Base-by-base conservation (phyloP, 345 rosid genomes). In the Isatis tinctoria region DNA sequence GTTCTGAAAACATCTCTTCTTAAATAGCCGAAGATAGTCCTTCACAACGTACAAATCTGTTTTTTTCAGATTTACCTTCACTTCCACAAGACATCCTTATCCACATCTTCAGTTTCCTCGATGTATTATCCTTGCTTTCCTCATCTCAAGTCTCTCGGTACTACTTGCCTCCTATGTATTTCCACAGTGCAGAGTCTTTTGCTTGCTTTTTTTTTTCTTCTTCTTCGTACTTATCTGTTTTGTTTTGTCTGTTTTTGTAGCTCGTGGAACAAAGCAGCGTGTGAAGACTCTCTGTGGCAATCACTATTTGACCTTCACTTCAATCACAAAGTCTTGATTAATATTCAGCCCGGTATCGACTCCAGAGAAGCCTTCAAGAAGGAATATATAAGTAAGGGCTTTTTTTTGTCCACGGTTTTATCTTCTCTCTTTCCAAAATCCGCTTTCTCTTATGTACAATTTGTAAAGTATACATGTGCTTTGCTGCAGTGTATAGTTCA, bases 211-310 rank as follows among this genome's bases (percentile, higher is more conserved):
- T 30, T n/a, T 17, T 47, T 10, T 33, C 8, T 10, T n/a, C 16
- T 35, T 2, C 28, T 49, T 52, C 44, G 45, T 60, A 39, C 54
- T 45, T 64, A 70, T 49, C 41, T 54, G 70, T 6, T 58, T 30
- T 80, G 52, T 43, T 22, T 22, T 22, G 24, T 22, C 24, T 22
- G 24, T 22, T 22, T 22, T 80, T 81, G 82, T 77, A 90, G 98
- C 85, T 85, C 92, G 22, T 91, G 98, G 97, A 85, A 86, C 80
- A 78, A 80, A 51, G 93, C 92, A 12, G 85, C 90, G 14, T 67
- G 63, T 70, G 89, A 85, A 62, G 82, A 78, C 73, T 74, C 81
- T 57, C 76, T 89, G 27, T 91, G 97, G 95, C 78, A 61, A 69
- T 80, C 77, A 22, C 83, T 77, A 3, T 94, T 77, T 79, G 56